Evolutionary conservation across 495 filamentous ascomycete species (phyloP).

Genomic region (Poronia punctata): DNA sequence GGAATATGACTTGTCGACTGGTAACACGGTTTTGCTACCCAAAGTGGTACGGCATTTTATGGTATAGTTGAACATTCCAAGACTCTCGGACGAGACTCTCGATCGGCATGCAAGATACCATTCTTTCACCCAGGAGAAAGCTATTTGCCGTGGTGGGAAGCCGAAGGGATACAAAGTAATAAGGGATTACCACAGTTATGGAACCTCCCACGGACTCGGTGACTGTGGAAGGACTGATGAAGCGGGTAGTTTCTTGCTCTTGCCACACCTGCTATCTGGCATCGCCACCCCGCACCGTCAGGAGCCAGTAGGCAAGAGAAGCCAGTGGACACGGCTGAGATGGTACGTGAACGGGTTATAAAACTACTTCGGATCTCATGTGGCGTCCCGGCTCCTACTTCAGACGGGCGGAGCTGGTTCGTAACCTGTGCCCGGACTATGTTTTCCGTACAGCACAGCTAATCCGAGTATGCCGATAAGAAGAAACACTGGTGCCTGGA

Average conservation of each 20-base stretch:
- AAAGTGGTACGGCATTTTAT: constrained; percentile 20
- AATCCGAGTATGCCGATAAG: constrained; percentile 20
- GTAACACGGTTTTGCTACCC: constrained; percentile 19
- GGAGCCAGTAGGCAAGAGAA: constrained; percentile 2
- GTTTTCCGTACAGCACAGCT: constrained; percentile 18
- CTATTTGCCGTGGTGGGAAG: constrained; percentile 14
- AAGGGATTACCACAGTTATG: constrained; percentile 19
- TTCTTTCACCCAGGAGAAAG: constrained; percentile 6
- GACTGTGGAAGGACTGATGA: constrained; percentile 10
- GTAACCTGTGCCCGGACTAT: constrained; percentile 12
- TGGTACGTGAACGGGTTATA: constrained; percentile 7
- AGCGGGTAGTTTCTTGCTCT: constrained; percentile 1
- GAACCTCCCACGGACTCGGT: constrained; percentile 16
- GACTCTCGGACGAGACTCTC: constrained; percentile 14
- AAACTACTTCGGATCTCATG: not conserved
- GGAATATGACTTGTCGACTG: not conserved
- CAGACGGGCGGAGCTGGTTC: constrained; percentile 12
- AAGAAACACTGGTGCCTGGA: constrained; percentile 17
- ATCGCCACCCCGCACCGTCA: constrained; percentile 3
- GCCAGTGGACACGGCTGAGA: constrained; percentile 3
- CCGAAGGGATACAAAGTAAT: constrained; percentile 19
- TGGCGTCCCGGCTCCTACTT: constrained; percentile 13
- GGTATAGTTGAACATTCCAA: constrained; percentile 2
- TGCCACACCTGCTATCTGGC: constrained; percentile 6
- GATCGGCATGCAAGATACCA: constrained; percentile 1